Percentiles rank a stretch among this genome's conserved stretches.
Evolutionary conservation across 345 rosid genomes (phyloP).

Genomic region (Cochlearia excelsa): DNA sequence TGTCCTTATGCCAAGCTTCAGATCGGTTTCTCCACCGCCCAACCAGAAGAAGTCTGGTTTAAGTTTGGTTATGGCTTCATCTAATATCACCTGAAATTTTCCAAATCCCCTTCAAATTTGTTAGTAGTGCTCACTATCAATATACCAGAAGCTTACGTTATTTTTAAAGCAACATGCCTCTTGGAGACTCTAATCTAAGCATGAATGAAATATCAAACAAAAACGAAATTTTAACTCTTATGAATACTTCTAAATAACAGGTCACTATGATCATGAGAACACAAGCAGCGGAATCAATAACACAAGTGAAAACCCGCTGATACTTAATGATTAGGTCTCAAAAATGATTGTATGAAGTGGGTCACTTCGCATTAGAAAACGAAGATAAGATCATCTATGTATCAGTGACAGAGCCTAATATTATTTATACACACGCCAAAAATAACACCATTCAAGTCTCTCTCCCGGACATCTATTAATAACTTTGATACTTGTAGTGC

Average conservation of each 20-base stretch:
- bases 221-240: slow-evolving; percentile 2
- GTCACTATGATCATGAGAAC: background rate
- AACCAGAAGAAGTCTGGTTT: slow-evolving; percentile 84
- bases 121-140: background rate
- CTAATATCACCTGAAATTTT: slow-evolving; percentile 73
- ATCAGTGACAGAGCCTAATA: slow-evolving; percentile 30
- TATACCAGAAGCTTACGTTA: background rate
- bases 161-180: background rate
- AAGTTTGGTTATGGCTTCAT: slow-evolving; percentile 81
- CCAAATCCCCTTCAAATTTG: background rate
- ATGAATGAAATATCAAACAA: background rate
- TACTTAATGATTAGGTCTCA: background rate
- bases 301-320: background rate
- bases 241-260: slow-evolving; percentile 12
- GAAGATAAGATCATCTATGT: slow-evolving; percentile 30
- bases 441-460: slow-evolving; percentile 18
- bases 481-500: slow-evolving; percentile 15
- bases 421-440: slow-evolving; percentile 14
- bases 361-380: slow-evolving; percentile 27
- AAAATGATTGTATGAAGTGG: slow-evolving; percentile 31
- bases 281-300: slow-evolving; percentile 15
- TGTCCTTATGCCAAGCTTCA: slow-evolving; percentile 85
- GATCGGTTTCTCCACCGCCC: slow-evolving; percentile 87
- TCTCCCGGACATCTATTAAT: slow-evolving; percentile 23
- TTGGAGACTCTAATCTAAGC: background rate